Percentiles rank a stretch among this genome's conserved stretches.
phyloP scores from a whole-genome alignment of 306 rosid species.

The Medicago lupulina region DNA sequence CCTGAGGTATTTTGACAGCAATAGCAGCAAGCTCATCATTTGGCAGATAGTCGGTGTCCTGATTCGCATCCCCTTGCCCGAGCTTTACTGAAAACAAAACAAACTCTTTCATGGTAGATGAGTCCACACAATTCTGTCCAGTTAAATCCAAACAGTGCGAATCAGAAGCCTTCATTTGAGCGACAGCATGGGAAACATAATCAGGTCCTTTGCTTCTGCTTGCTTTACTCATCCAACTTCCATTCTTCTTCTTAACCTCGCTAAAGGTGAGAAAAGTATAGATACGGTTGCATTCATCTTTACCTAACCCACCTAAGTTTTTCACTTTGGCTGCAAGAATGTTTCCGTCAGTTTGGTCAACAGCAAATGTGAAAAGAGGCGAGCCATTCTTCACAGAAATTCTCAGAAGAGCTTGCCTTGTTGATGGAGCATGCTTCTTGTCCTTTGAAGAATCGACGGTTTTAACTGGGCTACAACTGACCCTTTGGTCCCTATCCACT shows the following conservation, averaged over 20 bases:
- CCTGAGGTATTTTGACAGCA: slow-evolving; percentile 67
- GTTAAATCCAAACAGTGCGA: slow-evolving; percentile 52
- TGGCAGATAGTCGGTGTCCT: slow-evolving; percentile 70
- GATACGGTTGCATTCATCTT: slow-evolving; percentile 54
- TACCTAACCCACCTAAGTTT: slow-evolving; percentile 57
- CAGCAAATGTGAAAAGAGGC: slow-evolving; percentile 89
- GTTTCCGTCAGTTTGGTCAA: slow-evolving; percentile 59
- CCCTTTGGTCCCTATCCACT: slow-evolving; percentile 49
- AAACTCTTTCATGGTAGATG: slow-evolving; percentile 63
- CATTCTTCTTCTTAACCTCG: slow-evolving; percentile 78
- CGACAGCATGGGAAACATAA: slow-evolving; percentile 69
- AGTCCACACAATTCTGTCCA: slow-evolving; percentile 44
- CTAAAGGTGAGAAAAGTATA: slow-evolving; percentile 77
- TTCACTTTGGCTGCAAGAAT: slow-evolving; percentile 87
- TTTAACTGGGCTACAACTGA: slow-evolving; percentile 52
- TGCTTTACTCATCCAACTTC: slow-evolving; percentile 82
- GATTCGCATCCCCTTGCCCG: slow-evolving; percentile 50
- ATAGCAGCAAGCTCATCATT: slow-evolving; percentile 87
- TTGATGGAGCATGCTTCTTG: slow-evolving; percentile 56
- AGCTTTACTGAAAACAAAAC: slow-evolving; percentile 76
- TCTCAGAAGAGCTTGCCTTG: slow-evolving; percentile 79
- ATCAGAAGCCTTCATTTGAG: slow-evolving; percentile 89
- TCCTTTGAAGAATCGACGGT: slow-evolving; percentile 53
- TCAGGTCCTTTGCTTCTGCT: slow-evolving; percentile 69
- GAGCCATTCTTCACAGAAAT: slow-evolving; percentile 76